Base-by-base conservation (phyloP, 2,329 filamentous ascomycete genomes). In the Penicillium sp. region DNA sequence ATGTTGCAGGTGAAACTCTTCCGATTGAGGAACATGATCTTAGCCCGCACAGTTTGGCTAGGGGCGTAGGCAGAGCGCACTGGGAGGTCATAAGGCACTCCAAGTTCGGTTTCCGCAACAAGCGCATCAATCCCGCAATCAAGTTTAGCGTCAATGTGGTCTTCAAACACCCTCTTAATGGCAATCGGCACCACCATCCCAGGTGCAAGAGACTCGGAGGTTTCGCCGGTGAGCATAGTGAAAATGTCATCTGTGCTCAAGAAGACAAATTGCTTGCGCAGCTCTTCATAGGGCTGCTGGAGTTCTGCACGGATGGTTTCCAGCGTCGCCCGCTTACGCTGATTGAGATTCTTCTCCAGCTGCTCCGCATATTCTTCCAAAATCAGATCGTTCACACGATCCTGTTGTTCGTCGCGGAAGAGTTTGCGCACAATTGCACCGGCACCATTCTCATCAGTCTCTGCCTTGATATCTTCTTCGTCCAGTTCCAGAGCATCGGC, bases 301-400 rank as follows among this genome's bases (percentile, higher is more conserved):
- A 98, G 71, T 65, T 98, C 92, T 11, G 87, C 89, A 46, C 92
- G 85, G 57, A 98, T 98, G 0, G 88, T 94, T 65, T 98, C 92
- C 9, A 98, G 74, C 1, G 92, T 98, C 1, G 90, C 90, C 41
- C 92, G 85, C 71, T 98, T 98, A 50, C 85, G 81, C 62, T 95
- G 89, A 54, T 87, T 88, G 60, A 95, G 89, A 54, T 95, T 93
- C 50, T 78, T 82, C 69, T 95, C 85, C 48, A 98, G 73, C 69
- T 98, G 90, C 56, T 95, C 87, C 0, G 92, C 92, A 56, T 98
- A 98, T 63, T 96, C 88, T 64, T 98, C 92, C 3, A 98, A 74
- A 44, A 95, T 88, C 30, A 98, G 74, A 57, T 98, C 92, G 56
- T 96, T 95, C 59, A 98, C 88, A 57, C 89, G 85, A 55, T 96